Evolutionary conservation across 495 filamentous ascomycete species (phyloP), one percentile per base, ranked within the genome.

Genomic region (Tuber aestivum): DNA sequence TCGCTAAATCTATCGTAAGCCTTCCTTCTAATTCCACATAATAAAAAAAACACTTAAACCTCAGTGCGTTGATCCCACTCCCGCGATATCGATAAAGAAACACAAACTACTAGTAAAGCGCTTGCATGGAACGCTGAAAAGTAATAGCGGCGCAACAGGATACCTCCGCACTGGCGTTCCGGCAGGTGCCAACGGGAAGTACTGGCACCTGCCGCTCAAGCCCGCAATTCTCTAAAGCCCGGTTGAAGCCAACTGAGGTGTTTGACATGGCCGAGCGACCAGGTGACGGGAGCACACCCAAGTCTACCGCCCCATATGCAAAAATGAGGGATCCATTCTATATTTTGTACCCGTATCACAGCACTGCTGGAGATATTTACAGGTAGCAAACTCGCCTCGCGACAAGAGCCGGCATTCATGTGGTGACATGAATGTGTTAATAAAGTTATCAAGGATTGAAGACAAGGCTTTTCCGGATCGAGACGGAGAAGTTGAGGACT

Each of bases 1-100:
- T 86, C 32, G 84, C 83, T n/a, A n/a, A n/a, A n/a, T n/a, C n/a
- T 10, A 86, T 86, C 74, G 84, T 85, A 72, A 76, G 83, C 81
- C 4, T 35, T 41, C 73, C 71, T 40, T 61, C 41, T 32, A 69
- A 74, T 69, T 35, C 70, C 40, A 32, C 69, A 40, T 35, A 32
- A 7, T n/a, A n/a, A n/a, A n/a, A n/a, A n/a, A n/a, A n/a, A n/a
- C n/a, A n/a, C 38, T 7, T 40, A 40, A 40, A 40, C 38, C 38
- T 16, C 16, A 18, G 41, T 74, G 18, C 1, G 14, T 37, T 40
- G 76, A 75, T 82, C 80, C 71, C 70, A 35, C 3, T 65, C 56
- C 27, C 27, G 1, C 27, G 12, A 65, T 35, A 35, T 65, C 14
- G 27, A 18, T 35, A 32, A 75, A 82, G 81, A 7, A 72, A 74